Evolutionary conservation across 2,329 filamentous ascomycete species (phyloP), one percentile per base, ranked within the genome.

Genomic region (Keithomyces neogunnii): DNA sequence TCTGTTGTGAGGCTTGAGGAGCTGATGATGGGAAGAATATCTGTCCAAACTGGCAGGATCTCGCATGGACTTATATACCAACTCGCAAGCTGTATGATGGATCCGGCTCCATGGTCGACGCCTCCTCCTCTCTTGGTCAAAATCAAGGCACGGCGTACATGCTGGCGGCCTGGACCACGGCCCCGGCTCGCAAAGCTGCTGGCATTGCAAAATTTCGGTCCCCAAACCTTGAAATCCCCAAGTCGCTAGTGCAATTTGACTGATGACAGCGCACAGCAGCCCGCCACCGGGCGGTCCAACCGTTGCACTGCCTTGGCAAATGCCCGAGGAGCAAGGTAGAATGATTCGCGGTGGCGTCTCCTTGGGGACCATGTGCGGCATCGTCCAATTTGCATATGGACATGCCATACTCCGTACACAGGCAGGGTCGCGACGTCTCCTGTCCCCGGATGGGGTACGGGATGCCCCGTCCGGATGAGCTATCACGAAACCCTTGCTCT

Each of bases 41-140:
- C 13, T 40, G 3, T 3, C 7, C 8, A 26, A 11, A 9, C 30
- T 3, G 2, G 2, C 5, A 36, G 39, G 31, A 19, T 11, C 36
- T 6, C n/a, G 35, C 31, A 26, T 28, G 11, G 40, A 39, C 48
- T 49, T 49, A 45, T 49, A 49, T 45, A 49, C 35, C 31, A 45
- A 19, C 45, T 39, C 30, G 3, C 33, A 10, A 28, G n/a, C 40
- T 4, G 9, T 38, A 35, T 35, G 6, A 35, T 35, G 33, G 33
- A 6, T 11, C 33, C 6, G 33, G 33, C 11, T 35, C 19, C 19
- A 19, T 19, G 19, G 19, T 19, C 19, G 19, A 19, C 19, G 19
- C 19, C 19, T 19, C 19, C 19, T 19, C 19, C 19, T 19, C 19
- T 19, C 19, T 26, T 40, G 38, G 38, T 26, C n/a, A 5, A 40